Conservation (phyloP, 2,329 filamentous ascomycete species). For the Pseudohalonectria lignicola region DNA sequence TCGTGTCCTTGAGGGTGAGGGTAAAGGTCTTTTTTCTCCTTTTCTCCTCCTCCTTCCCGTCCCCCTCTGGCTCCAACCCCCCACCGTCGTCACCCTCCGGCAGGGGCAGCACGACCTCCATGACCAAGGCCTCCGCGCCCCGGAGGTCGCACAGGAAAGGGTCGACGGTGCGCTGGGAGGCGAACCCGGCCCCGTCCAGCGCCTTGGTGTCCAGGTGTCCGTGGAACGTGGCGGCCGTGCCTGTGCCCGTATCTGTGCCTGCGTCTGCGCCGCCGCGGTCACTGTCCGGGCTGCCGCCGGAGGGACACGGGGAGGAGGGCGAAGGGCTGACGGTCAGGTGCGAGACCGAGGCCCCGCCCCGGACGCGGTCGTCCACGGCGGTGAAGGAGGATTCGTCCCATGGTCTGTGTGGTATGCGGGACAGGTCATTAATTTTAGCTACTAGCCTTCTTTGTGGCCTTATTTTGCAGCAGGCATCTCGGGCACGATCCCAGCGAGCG, state of each 20-base stretch:
- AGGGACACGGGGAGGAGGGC: slow-evolving; percentile 3
- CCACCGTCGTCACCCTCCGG: slow-evolving; percentile 40
- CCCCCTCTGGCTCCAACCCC: too few species aligned
- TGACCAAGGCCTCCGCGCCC: slow-evolving; percentile 33
- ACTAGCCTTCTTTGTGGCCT: background rate
- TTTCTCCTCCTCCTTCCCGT: too few species aligned
- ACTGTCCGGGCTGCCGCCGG: background rate
- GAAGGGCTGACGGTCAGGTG: slow-evolving; percentile 24
- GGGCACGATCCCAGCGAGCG: too few species aligned
- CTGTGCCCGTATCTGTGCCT: too few species aligned
- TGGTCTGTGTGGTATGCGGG: background rate
- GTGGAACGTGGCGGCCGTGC: slow-evolving; percentile 44
- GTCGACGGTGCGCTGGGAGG: slow-evolving; percentile 57
- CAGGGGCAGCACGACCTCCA: slow-evolving; percentile 32
- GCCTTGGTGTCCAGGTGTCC: slow-evolving; percentile 63
- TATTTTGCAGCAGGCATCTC: background rate
- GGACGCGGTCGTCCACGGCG: slow-evolving; percentile 64
- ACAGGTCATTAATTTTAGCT: background rate
- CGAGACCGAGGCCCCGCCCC: slow-evolving; percentile 57
- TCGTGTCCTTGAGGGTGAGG: slow-evolving; percentile 61
- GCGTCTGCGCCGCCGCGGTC: too few species aligned
- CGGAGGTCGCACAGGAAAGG: slow-evolving; percentile 8
- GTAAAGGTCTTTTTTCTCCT: slow-evolving; percentile 65
- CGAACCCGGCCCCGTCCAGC: slow-evolving; percentile 73
- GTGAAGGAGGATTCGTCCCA: slow-evolving; percentile 37